Conservation (phyloP, 495 filamentous ascomycete genomes). For the Mycothermus thermophilus region DNA sequence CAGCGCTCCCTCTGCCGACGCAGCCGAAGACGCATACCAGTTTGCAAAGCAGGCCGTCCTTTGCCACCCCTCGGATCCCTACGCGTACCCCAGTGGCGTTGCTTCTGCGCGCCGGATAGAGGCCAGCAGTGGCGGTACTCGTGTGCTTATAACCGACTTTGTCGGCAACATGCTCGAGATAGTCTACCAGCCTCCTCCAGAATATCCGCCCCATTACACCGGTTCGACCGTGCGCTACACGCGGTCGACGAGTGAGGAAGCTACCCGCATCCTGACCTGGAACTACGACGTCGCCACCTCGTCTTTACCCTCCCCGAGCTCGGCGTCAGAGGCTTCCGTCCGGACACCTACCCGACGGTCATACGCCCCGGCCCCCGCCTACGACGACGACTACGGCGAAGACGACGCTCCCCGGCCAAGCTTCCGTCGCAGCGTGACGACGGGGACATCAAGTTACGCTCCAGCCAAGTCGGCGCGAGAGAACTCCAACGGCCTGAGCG, state of each 20-base stretch:
- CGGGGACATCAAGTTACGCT: constrained; percentile 21
- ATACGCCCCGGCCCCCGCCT: too few relatives aligned
- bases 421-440: constrained; percentile 21
- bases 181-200: constrained; percentile 21
- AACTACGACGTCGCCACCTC: constrained; percentile 30
- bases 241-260: constrained; percentile 28
- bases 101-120: constrained; percentile 7
- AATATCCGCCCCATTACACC: constrained; percentile 19
- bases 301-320: constrained; percentile 5
- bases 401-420: too few relatives aligned
- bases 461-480: constrained; percentile 20
- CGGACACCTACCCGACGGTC: constrained; percentile 14
- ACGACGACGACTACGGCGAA: too few relatives aligned
- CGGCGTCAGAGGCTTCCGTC: constrained; percentile 11
- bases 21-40: constrained; percentile 30
- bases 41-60: constrained; percentile 19
- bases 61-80: constrained; percentile 11
- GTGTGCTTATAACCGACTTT: constrained; percentile 29
- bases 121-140: constrained; percentile 17
- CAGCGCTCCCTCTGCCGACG: constrained; percentile 25
- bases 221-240: constrained; percentile 22
- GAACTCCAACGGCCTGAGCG: constrained; percentile 24
- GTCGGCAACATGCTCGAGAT: constrained; percentile 42
- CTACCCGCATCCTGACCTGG: constrained; percentile 36
- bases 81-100: constrained; percentile 7